Percentiles rank a stretch among this genome's conserved stretches.
Evolutionary conservation across 495 filamentous ascomycete species (phyloP).

Genomic region (Tuber brumale): DNA sequence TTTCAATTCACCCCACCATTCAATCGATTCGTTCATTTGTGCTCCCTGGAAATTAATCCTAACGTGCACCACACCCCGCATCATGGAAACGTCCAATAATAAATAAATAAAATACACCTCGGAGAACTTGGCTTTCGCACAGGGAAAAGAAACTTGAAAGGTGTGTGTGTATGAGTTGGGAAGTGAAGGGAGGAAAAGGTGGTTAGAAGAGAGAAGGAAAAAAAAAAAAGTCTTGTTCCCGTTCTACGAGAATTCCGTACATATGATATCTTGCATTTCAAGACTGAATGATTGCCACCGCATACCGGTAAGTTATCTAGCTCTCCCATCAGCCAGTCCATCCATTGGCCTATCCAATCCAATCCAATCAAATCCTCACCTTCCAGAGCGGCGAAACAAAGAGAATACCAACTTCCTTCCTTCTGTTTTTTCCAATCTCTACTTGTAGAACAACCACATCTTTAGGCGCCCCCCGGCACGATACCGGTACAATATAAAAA

Average conservation of each 20-base stretch:
- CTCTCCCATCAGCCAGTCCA: neutral
- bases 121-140: neutral
- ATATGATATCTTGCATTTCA: neutral
- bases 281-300: neutral
- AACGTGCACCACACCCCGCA: neutral
- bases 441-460: neutral
- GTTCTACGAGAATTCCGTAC: slow-evolving; percentile 1
- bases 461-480: neutral
- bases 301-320: neutral
- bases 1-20: neutral
- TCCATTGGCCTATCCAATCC: neutral
- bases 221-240: neutral
- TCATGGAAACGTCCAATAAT: neutral
- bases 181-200: neutral
- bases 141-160: neutral
- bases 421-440: neutral
- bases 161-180: neutral
- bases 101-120: neutral
- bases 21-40: neutral
- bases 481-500: neutral
- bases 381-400: neutral
- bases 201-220: neutral
- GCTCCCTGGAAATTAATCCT: neutral
- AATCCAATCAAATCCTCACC: no score
- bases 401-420: neutral